Base-by-base conservation (phyloP, 164 flowering plant genomes). In the Stephania cephalantha region DNA sequence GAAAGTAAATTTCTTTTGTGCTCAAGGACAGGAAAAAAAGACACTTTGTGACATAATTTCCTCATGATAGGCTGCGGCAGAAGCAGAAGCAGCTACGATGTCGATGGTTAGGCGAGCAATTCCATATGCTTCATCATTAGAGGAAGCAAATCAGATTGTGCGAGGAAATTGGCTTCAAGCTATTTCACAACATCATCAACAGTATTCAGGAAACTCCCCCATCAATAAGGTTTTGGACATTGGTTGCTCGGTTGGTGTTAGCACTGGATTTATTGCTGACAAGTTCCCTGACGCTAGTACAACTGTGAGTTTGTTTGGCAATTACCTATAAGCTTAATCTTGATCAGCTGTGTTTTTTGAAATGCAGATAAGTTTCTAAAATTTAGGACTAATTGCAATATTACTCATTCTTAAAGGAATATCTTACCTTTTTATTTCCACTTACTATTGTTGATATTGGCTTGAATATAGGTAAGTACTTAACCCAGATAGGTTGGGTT, bases 121-220 rank as follows among this genome's bases (percentile, higher is more conserved):
- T 46, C 73, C 73, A 5, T 46, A 71, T 25, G 73, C 73, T 30
- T 71, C 73, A 5, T 71, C 73, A 6, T 20, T 71, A 20, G 73
- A 71, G 4, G 73, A 71, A 71, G 73, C 73, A 20, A 71, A 71
- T 71, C 55, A 50, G 52, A 50, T 71, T 50, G 73, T 71, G 73
- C 73, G 73, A 46, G 73, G 73, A 71, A 71, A 71, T 71, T 71
- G 73, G 73, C 73, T 71, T 71, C 73, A 29, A 71, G 73, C 73
- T 22, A 71, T 71, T 71, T 46, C 50, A 11, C 31, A 50, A 22
- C 73, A 71, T 71, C 55, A 71, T 50, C 73, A 71, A 52, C 25
- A 46, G 73, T 48, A 22, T 71, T 71, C 73, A 6, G 73, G 18
- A 71, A 71, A 71, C 17, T 48, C 55, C 2, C 50, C 8, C 18